Conservation (phyloP, 1,139 yeast species). For the Yamadazyma atmosphaerica region DNA sequence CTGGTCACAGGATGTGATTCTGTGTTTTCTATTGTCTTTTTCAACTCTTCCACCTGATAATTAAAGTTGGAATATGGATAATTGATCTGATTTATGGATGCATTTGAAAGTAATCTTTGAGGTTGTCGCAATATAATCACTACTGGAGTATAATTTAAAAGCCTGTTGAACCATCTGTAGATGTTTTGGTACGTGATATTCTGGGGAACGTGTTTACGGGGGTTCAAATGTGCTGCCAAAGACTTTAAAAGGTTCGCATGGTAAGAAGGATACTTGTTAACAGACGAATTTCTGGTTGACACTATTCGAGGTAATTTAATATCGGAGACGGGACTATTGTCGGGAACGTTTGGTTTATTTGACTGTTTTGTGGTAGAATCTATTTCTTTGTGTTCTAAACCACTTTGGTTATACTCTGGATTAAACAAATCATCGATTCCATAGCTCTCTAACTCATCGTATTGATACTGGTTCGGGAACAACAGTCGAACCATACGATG, state of each 20-base stretch:
- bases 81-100: constrained; percentile 27
- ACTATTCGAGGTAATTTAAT: constrained; percentile 3
- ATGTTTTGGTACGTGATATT: constrained; percentile 17
- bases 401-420: constrained; percentile 4
- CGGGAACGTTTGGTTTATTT: neutral
- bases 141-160: constrained; percentile 33
- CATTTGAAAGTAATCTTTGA: constrained; percentile 29
- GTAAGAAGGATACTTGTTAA: constrained; percentile 6
- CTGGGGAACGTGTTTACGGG: constrained; percentile 8
- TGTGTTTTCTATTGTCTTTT: constrained; percentile 6
- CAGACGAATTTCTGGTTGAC: constrained; percentile 2
- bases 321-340: neutral
- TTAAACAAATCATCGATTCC: constrained; percentile 11
- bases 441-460: constrained; percentile 10
- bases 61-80: constrained; percentile 20
- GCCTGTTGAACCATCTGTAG: constrained; percentile 30
- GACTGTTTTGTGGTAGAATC: neutral
- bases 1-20: constrained; percentile 11
- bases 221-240: constrained; percentile 13
- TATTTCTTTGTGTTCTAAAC: neutral
- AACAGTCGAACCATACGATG: constrained; percentile 7
- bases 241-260: constrained; percentile 12
- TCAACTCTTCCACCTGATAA: constrained; percentile 14
- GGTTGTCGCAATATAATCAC: constrained; percentile 30
- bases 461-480: constrained; percentile 5